Base-by-base conservation (phyloP, 1,284 basidiomycete genomes). In the Boletellus sp. region DNA sequence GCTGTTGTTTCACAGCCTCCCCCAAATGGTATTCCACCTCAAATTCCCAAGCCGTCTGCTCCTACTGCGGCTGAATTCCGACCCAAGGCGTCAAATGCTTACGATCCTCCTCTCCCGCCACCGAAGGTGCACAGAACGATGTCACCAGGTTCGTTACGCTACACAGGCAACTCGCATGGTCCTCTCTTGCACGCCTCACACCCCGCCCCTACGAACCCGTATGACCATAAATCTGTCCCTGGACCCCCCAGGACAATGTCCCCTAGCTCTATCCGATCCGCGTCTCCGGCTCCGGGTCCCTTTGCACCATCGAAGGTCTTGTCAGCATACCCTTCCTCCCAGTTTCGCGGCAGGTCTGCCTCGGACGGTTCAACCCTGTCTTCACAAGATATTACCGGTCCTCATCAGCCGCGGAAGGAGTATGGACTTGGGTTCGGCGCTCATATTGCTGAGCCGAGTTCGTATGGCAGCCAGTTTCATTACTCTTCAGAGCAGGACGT, bases 91-190 rank as follows among this genome's bases (percentile, higher is more conserved):
- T 73, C 70, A 17, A 87, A 89, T 56, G 87, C 88, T 1, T 91
- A 90, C 55, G 87, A 91, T 53, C 87, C 87, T 13, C 87, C 87
- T 21, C 76, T 91, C 45, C 82, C 79, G 17, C 71, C 76, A 5
- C 69, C 73, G 16, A 79, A 76, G 57, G 66, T 72, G 13, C 56
- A 58, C 26, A 60, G 62, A 35, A 50, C 58, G 8, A 27, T 47
- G 4, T 68, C 63, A 21, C 62, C 62, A 16, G 54, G 36, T 21
- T 54, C 58, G 17, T 22, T 65, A 16, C 66, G 61, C 35, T 52
- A 59, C 20, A 32, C 32, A 11, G 20, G 48, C 30, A 56, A 45
- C 29, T 30, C 53, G 11, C 56, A 58, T 9, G 50, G 46, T n/a
- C 9, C 41, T 21, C 19, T 41, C 36, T 43, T 51, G 36, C 52